Percentiles rank a stretch among this genome's conserved stretches.
phyloP scores from a whole-genome alignment of 192 early-diverging fungal genomes.

The Paraglomus occultum region DNA sequence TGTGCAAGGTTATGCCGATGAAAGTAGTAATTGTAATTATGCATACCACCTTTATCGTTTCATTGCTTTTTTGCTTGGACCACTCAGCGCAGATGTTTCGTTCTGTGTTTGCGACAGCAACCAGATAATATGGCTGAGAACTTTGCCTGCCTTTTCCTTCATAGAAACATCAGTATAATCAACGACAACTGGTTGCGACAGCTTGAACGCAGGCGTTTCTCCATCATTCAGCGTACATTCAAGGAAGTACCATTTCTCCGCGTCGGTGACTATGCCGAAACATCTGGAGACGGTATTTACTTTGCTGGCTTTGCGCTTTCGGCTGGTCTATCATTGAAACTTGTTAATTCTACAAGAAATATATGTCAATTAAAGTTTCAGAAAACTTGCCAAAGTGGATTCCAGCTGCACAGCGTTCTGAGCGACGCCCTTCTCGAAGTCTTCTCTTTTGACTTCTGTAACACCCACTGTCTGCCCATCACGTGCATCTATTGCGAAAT shows the following conservation, averaged over 20 bases:
- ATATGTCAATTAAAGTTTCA: no score
- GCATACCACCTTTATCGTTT: no score
- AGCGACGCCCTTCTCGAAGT: slow-evolving; percentile 31
- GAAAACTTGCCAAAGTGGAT: slow-evolving; percentile 31
- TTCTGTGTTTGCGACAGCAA: slow-evolving; percentile 12
- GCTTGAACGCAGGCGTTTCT: not conserved
- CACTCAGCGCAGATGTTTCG: no score
- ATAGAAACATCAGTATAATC: slow-evolving; percentile 8
- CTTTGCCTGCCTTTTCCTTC: not conserved
- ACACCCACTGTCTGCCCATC: slow-evolving; percentile 18
- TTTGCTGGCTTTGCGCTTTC: slow-evolving; percentile 28
- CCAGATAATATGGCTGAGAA: slow-evolving; percentile 16
- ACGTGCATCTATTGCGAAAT: not conserved
- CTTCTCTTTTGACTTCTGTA: slow-evolving; percentile 31
- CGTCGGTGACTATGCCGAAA: slow-evolving; percentile 40
- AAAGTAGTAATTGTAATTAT: no score
- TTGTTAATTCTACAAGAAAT: no score
- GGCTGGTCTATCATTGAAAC: no score
- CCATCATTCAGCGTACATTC: slow-evolving; percentile 24
- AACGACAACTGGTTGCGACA: slow-evolving; percentile 9
- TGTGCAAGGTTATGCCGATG: no score
- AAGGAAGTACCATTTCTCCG: slow-evolving; percentile 32
- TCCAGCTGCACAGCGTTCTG: slow-evolving; percentile 37
- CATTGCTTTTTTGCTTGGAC: no score
- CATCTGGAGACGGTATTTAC: not conserved